A percentile compares a stretch with the other conserved stretches of the same genome.
phyloP scores from a whole-genome alignment of 805 yeast genomes.

The Candida parachauliodes region DNA sequence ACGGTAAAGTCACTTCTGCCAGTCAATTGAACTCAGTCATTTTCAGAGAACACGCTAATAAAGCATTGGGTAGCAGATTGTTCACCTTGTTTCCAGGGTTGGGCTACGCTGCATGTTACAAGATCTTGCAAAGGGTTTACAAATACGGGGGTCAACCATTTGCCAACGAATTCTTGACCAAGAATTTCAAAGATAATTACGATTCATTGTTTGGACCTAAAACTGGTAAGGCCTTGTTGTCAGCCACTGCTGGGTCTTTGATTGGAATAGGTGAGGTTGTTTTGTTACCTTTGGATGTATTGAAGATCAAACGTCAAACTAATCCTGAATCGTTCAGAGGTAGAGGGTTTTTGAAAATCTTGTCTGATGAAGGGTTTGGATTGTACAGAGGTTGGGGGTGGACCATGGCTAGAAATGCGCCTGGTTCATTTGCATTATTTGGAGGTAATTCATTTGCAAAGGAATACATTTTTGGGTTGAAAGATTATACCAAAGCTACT shows the following conservation, averaged over 20 bases:
- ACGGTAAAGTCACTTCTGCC: conserved; percentile 58
- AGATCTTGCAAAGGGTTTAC: conserved; percentile 94
- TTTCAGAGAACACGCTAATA: conserved; percentile 75
- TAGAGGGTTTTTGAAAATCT: conserved; percentile 85
- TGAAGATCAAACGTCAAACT: conserved; percentile 98
- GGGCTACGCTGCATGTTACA: conserved; percentile 97
- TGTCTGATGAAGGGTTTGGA: conserved; percentile 88
- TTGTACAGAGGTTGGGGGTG: conserved; percentile 99
- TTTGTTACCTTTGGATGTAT: conserved; percentile 89
- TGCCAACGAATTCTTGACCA: conserved; percentile 86
- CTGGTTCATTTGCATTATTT: conserved; percentile 95
- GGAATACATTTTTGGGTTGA: conserved; percentile 84
- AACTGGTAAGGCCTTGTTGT: conserved; percentile 94
- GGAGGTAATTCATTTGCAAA: conserved; percentile 99
- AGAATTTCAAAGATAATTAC: conserved; percentile 65
- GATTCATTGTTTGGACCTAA: conserved; percentile 83
- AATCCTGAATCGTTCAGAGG: conserved; percentile 99
- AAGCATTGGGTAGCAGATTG: conserved; percentile 66
- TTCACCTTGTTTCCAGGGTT: conserved; percentile 93
- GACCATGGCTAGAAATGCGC: conserved; percentile 99
- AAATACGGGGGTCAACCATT: conserved; percentile 99
- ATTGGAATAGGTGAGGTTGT: conserved; percentile 98
- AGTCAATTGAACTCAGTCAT: conserved; percentile 79
- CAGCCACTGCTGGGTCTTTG: conserved; percentile 96
- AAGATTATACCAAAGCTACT: conserved; percentile 86